These are phyloP conservation scores for Cynara cardunculus DNA, from an alignment of 129 eudicot genomes.

Conservation along the genomic window DNA sequence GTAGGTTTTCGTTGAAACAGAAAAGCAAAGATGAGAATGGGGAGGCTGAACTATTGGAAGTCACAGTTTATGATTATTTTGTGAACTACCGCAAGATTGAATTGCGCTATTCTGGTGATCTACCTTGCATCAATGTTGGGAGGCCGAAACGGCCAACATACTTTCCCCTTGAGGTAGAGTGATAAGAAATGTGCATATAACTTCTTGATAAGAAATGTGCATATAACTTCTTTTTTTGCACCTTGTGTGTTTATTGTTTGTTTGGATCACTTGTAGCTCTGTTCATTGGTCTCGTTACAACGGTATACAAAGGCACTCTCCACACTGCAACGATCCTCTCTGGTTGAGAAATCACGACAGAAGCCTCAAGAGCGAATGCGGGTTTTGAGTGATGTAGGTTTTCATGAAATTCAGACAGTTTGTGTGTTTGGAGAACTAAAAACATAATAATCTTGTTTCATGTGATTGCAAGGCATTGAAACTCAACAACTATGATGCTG, in stretches of 20 bases:
- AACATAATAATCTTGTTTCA: background rate
- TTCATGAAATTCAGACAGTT: background rate
- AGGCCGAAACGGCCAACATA: slow-evolving; percentile 76
- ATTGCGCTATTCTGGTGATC: slow-evolving; percentile 66
- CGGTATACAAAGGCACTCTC: slow-evolving; percentile 73
- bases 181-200: background rate
- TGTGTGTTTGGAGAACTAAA: no score
- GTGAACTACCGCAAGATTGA: slow-evolving; percentile 52
- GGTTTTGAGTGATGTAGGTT: slow-evolving; percentile 55
- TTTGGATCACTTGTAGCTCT: slow-evolving; percentile 43
- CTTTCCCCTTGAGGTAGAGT: slow-evolving; percentile 75
- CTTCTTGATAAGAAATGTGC: background rate
- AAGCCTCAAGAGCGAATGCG: slow-evolving; percentile 77
- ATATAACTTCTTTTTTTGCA: background rate
- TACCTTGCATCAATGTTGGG: slow-evolving; percentile 89
- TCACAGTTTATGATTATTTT: slow-evolving; percentile 79
- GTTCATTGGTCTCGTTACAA: slow-evolving; percentile 70
- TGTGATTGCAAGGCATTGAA: slow-evolving; percentile 47
- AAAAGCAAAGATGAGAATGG: slow-evolving; percentile 36
- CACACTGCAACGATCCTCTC: slow-evolving; percentile 52
- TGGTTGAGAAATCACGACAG: slow-evolving; percentile 84
- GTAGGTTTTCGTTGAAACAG: slow-evolving; percentile 51
- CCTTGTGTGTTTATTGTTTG: background rate
- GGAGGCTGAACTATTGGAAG: slow-evolving; percentile 40
- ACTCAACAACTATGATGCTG: slow-evolving; percentile 61